phyloP scores from a whole-genome alignment of 495 filamentous ascomycete genomes.

The Trichoderma orchidacearum region DNA sequence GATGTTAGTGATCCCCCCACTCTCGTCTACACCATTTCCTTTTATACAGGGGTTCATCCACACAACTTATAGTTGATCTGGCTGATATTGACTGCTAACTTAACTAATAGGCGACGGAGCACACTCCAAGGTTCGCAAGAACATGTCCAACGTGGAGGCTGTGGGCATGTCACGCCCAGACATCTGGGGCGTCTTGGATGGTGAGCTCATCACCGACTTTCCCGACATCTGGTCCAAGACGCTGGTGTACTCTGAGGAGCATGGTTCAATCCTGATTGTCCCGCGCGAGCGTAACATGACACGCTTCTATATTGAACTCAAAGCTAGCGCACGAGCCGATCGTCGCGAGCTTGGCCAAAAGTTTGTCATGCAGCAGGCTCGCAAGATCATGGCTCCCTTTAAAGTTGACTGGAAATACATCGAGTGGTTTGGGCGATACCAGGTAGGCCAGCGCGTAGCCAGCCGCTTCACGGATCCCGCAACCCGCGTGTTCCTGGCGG shows the following conservation, averaged over 20 bases:
- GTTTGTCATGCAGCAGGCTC: slow-evolving; percentile 51
- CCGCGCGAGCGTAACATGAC: slow-evolving; percentile 56
- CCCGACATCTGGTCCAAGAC: slow-evolving; percentile 62
- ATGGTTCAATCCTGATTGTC: slow-evolving; percentile 53
- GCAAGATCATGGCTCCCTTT: slow-evolving; percentile 50
- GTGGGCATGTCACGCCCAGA: slow-evolving; percentile 47
- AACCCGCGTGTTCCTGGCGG: slow-evolving; percentile 51
- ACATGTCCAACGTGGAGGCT: slow-evolving; percentile 40
- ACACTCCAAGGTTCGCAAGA: slow-evolving; percentile 38
- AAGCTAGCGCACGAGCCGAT: slow-evolving; percentile 34
- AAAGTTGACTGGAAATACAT: slow-evolving; percentile 44
- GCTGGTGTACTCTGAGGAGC: slow-evolving; percentile 40
- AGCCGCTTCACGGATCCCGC: slow-evolving; percentile 41
- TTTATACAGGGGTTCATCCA: background rate
- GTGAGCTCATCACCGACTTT: slow-evolving; percentile 52
- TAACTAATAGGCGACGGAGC: slow-evolving; percentile 28
- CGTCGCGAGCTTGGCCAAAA: slow-evolving; percentile 36
- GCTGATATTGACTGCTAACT: slow-evolving; percentile 7
- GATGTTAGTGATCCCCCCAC: slow-evolving; percentile 34
- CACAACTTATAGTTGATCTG: background rate
- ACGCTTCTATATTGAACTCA: slow-evolving; percentile 54
- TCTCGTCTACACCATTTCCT: too few species aligned
- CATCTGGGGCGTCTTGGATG: slow-evolving; percentile 60
- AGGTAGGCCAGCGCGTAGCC: slow-evolving; percentile 53
- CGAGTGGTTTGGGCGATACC: slow-evolving; percentile 48